A percentile compares a stretch with the other conserved stretches of the same genome.
Evolutionary conservation across 306 rosid species (phyloP).

Genomic region (Inga leiocalycina): DNA sequence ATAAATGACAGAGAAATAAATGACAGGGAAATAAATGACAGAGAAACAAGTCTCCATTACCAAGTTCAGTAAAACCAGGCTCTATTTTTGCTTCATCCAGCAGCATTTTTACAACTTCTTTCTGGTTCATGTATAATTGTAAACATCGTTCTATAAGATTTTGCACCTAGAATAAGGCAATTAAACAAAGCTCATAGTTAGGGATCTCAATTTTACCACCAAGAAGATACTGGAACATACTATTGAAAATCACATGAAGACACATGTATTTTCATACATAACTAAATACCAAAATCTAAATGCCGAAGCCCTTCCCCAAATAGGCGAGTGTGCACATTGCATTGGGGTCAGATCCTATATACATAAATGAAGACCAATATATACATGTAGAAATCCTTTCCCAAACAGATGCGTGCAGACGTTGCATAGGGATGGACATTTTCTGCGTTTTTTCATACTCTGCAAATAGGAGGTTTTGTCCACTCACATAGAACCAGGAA

Average conservation of each 20-base stretch:
- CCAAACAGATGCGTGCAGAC: neutral
- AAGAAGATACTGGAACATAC: neutral
- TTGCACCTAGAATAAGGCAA: conserved; percentile 64
- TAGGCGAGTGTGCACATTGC: neutral
- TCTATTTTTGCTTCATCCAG: conserved; percentile 81
- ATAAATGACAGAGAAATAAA: neutral
- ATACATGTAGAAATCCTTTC: neutral
- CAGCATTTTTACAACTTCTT: conserved; percentile 77
- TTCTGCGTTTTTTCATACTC: neutral
- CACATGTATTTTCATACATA: neutral
- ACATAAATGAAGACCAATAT: neutral
- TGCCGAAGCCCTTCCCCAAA: neutral
- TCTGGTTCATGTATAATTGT: conserved; percentile 87
- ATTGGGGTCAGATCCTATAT: neutral
- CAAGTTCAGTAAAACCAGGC: conserved; percentile 91
- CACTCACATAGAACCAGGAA: neutral
- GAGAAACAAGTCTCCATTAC: conserved; percentile 45
- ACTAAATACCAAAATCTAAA: neutral
- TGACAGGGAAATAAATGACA: neutral
- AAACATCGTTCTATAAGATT: conserved; percentile 91
- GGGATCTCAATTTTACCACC: neutral
- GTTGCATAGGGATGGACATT: neutral
- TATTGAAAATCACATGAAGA: neutral
- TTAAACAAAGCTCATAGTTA: conserved; percentile 14
- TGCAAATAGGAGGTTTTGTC: neutral